Base-by-base conservation (phyloP, 805 yeast species). In the Candida ponderosae region DNA sequence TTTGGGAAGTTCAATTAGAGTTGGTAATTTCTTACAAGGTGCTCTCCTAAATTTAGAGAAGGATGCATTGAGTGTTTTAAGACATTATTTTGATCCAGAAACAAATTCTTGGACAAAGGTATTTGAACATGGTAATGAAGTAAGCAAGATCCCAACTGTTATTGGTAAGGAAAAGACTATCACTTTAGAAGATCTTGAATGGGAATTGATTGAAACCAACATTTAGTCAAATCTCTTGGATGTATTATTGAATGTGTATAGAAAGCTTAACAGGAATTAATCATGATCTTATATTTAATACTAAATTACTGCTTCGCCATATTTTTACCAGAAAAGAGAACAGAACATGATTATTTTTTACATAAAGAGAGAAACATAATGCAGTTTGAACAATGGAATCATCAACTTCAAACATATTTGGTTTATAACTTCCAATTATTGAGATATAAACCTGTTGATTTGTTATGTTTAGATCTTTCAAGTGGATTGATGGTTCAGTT, bases 351-450 rank as follows among this genome's bases (percentile, higher is more conserved):
- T n/a, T n/a, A n/a, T n/a, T n/a, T n/a, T n/a, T n/a, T n/a, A n/a
- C n/a, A n/a, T n/a, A n/a, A n/a, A n/a, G n/a, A n/a, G n/a, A n/a
- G n/a, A n/a, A n/a, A n/a, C n/a, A n/a, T n/a, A 44, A 53, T 40
- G 66, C 52, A 19, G 47, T 38, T 4, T 51, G 47, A 10, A 74
- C 58, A 29, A 71, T 56, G 2, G 59, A 56, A 19, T 57, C 57
- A 42, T 76, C 82, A 36, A 77, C 67, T 54, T 79, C 87, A 29
- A 63, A 63, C 86, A 79, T 78, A 42, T 71, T 69, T 13, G 84
- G 84, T 51, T 76, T 76, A 52, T 78, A 79, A 16, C 81, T 74
- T 1, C 87, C 87, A 47, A 79, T 79, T 24, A 78, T 57, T 14
- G 79, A 71, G 32, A 79, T 68, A 52, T 68, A 79, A 24, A 63